Evolutionary conservation across 2,329 filamentous ascomycete species (phyloP).

Genomic region (Drechslera avenae): DNA sequence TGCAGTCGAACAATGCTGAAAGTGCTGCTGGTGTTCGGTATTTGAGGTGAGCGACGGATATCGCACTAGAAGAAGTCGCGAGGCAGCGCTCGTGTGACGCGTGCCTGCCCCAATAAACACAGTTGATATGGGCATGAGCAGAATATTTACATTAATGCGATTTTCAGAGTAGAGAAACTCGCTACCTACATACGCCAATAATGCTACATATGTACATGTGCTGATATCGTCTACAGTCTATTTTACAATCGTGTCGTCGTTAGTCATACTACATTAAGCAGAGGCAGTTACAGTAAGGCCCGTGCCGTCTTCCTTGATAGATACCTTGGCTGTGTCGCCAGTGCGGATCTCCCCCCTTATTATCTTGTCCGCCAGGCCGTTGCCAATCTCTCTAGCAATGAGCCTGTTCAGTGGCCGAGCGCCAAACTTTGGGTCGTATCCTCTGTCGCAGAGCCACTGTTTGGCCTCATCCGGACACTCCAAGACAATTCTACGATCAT

Average conservation of each 20-base stretch:
- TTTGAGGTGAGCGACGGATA: conserved; percentile 1
- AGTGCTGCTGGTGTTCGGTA: neutral
- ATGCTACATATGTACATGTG: conserved; percentile 22
- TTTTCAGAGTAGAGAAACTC: conserved; percentile 8
- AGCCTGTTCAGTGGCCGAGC: conserved; percentile 89
- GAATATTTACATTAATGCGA: conserved; percentile 13
- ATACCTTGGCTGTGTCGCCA: conserved; percentile 74
- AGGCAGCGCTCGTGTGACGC: conserved; percentile 12
- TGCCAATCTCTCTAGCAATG: conserved; percentile 88
- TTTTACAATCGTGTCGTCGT: conserved; percentile 33
- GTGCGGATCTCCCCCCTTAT: conserved; percentile 81
- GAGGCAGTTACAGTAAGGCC: conserved; percentile 33
- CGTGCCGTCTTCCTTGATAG: conserved; percentile 61
- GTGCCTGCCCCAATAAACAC: conserved; percentile 16
- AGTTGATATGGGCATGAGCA: conserved; percentile 1
- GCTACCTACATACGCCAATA: conserved; percentile 14
- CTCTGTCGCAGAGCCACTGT: conserved; percentile 84
- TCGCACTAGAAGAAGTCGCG: conserved; percentile 21
- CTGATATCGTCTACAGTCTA: conserved; percentile 5
- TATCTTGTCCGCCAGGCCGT: conserved; percentile 86
- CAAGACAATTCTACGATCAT: conserved; percentile 82
- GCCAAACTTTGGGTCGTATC: conserved; percentile 90
- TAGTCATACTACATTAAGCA: conserved; percentile 16
- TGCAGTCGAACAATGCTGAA: neutral
- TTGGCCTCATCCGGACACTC: conserved; percentile 73